phyloP scores from a whole-genome alignment of 129 eudicot genomes.

The Helichrysum umbraculigerum region DNA sequence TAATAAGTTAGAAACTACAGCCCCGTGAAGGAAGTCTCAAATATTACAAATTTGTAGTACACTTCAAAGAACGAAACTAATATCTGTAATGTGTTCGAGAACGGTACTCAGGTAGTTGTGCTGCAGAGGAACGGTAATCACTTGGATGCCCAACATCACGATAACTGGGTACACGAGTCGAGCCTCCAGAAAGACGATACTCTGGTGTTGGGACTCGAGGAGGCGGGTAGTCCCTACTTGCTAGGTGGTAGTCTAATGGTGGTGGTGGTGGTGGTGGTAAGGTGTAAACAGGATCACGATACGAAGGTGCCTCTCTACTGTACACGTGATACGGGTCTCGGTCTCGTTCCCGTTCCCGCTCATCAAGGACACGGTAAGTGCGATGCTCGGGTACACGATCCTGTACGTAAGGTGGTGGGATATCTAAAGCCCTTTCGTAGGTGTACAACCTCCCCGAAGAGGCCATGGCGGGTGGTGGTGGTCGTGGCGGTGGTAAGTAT shows the following conservation, averaged over 20 bases:
- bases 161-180: constrained; percentile 29
- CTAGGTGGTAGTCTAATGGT: constrained; percentile 38
- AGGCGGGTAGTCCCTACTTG: constrained; percentile 37
- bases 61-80: constrained; percentile 11
- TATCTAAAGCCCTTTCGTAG: constrained; percentile 51
- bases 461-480: constrained; percentile 23
- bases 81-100: constrained; percentile 37
- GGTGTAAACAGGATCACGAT: constrained; percentile 43
- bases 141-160: constrained; percentile 30
- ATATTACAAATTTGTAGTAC: constrained; percentile 17
- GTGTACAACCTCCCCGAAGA: constrained; percentile 39
- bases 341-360: neutral
- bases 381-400: constrained; percentile 34
- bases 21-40: neutral
- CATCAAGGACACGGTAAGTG: constrained; percentile 27
- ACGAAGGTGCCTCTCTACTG: constrained; percentile 45
- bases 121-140: constrained; percentile 33
- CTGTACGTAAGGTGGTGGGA: constrained; percentile 35
- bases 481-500: constrained; percentile 29
- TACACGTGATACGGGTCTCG: constrained; percentile 42
- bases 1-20: constrained; percentile 17
- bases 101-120: constrained; percentile 35
- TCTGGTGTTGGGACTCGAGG: constrained; percentile 24
- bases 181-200: constrained; percentile 34
- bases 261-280: constrained; percentile 44